phyloP scores from a whole-genome alignment of 1,139 yeast species.

The Eremothecium gossypii region DNA sequence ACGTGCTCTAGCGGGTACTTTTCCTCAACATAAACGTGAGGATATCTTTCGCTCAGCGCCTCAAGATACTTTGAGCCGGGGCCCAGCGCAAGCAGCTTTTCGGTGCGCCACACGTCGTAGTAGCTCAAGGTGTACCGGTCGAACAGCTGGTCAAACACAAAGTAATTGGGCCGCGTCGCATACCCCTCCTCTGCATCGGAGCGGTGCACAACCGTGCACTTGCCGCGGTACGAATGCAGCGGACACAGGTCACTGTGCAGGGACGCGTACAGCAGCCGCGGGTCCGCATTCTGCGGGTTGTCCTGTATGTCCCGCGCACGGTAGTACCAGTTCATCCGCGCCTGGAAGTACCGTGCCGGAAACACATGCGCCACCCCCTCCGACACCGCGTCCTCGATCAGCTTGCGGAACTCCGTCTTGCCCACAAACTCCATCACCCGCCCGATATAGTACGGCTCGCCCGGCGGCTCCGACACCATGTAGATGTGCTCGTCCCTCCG shows the following conservation, averaged over 20 bases:
- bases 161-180: conserved; percentile 52
- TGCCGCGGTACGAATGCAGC: conserved; percentile 64
- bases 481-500: conserved; percentile 57
- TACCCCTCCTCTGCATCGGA: conserved; percentile 55
- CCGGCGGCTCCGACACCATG: conserved; percentile 87
- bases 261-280: conserved; percentile 73
- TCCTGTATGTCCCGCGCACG: conserved; percentile 76
- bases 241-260: conserved; percentile 87
- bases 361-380: conserved; percentile 15
- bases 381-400: conserved; percentile 10
- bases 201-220: conserved; percentile 58
- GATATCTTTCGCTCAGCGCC: conserved; percentile 60
- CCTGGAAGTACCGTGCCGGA: conserved; percentile 43
- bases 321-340: conserved; percentile 86
- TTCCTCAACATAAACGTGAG: conserved; percentile 63
- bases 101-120: conserved; percentile 67
- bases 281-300: conserved; percentile 34
- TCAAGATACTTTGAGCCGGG: conserved; percentile 36
- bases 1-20: conserved; percentile 23
- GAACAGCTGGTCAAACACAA: conserved; percentile 78
- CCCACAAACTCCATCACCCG: conserved; percentile 66
- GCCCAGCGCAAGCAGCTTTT: conserved; percentile 47
- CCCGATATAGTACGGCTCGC: conserved; percentile 90
- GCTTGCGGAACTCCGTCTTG: conserved; percentile 18
- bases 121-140: conserved; percentile 80